These are phyloP conservation scores for Saccharomycopsis guyanensis DNA, from an alignment of 805 yeast genomes.

Conservation along the genomic window DNA sequence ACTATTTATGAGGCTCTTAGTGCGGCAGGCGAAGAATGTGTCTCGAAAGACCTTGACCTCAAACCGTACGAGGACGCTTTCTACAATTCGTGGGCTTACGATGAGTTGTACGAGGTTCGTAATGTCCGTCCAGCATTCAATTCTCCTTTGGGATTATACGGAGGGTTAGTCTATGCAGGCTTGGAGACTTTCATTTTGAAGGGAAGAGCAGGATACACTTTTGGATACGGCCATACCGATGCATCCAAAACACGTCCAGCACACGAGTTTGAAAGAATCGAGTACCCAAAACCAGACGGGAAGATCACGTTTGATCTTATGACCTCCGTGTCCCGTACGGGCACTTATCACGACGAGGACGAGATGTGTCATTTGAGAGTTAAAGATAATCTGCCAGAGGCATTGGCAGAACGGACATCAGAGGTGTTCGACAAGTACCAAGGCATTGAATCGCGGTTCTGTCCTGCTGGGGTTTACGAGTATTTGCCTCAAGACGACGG, in stretches of 20 bases:
- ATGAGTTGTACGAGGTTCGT: constrained; percentile 78
- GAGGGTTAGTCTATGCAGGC: constrained; percentile 83
- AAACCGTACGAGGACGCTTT: constrained; percentile 42
- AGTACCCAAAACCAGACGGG: constrained; percentile 96
- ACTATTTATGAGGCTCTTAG: constrained; percentile 51
- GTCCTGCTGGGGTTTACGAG: constrained; percentile 99
- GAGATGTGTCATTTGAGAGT: constrained; percentile 71
- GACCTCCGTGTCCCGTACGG: constrained; percentile 94
- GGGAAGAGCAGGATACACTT: constrained; percentile 87
- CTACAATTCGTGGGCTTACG: constrained; percentile 74
- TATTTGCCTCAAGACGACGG: constrained; percentile 35
- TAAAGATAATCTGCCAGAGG: constrained; percentile 26
- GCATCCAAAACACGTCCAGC: constrained; percentile 68
- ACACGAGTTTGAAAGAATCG: constrained; percentile 55
- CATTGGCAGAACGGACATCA: constrained; percentile 18
- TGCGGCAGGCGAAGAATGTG: constrained; percentile 27
- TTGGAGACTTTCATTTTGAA: constrained; percentile 66
- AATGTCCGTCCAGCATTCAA: constrained; percentile 91
- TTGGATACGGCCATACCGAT: constrained; percentile 53
- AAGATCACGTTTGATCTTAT: constrained; percentile 81
- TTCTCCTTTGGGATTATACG: constrained; percentile 62
- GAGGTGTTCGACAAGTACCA: constrained; percentile 57
- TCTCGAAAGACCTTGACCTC: constrained; percentile 33
- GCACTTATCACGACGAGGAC: constrained; percentile 92
- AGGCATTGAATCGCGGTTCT: constrained; percentile 87